Evolutionary conservation across 129 eudicot species (phyloP).

Genomic region (Flaveria linearis): DNA sequence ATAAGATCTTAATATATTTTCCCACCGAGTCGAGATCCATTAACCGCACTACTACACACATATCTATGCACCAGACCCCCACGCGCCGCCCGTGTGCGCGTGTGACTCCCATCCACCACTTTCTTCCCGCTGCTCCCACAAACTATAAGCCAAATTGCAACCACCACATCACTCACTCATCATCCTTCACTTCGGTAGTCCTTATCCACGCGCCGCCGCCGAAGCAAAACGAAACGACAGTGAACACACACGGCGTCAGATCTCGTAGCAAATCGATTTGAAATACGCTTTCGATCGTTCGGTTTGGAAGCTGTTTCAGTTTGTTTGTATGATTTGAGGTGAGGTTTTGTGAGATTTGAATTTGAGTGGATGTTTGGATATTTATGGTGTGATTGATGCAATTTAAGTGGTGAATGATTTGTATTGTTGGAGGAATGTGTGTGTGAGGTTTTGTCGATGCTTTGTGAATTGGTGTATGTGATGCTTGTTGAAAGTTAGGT

Average conservation of each 20-base stretch:
- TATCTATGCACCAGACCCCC: neutral
- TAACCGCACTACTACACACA: neutral
- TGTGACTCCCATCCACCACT: neutral
- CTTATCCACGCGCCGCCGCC: constrained; percentile 28
- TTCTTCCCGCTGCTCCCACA: constrained; percentile 1
- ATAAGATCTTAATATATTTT: neutral
- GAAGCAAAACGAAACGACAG: constrained; percentile 8
- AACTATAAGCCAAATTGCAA: constrained; percentile 37
- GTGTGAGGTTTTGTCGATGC: constrained; percentile 20
- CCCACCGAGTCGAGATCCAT: neutral
- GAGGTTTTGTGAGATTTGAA: neutral
- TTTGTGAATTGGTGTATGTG: neutral
- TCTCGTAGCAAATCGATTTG: neutral
- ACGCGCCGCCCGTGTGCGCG: constrained; percentile 37
- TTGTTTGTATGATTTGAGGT: constrained; percentile 34
- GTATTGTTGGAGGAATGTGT: neutral
- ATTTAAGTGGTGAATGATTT: too few species aligned
- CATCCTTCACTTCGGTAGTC: constrained; percentile 25
- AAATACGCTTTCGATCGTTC: neutral
- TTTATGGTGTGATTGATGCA: neutral
- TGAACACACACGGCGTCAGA: constrained; percentile 13
- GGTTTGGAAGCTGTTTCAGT: constrained; percentile 8
- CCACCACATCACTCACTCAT: constrained; percentile 12
- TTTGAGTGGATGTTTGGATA: neutral
- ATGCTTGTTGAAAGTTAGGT: neutral